A percentile compares a stretch with the other conserved stretches of the same genome.
Conservation (phyloP, 2,329 filamentous ascomycete genomes). For the Monilinia laxa region DNA sequence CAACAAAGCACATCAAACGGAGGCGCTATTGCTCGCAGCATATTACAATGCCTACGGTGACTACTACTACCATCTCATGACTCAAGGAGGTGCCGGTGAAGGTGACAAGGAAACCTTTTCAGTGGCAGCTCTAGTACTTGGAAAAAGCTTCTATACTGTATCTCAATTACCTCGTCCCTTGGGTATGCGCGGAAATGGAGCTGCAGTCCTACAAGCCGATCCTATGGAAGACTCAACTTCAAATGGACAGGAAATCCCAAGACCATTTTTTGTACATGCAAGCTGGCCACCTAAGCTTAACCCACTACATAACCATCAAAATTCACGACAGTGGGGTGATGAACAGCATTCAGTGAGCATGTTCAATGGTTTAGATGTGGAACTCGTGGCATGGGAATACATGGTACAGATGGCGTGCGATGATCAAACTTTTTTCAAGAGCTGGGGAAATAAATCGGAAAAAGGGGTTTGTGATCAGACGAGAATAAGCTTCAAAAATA, state of each 20-base stretch:
- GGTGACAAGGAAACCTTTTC: conserved; percentile 54
- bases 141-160: conserved; percentile 43
- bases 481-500: conserved; percentile 22
- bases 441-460: conserved; percentile 27
- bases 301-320: conserved; percentile 24
- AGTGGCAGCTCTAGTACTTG: conserved; percentile 45
- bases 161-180: conserved; percentile 22
- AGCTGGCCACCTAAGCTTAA: conserved; percentile 31
- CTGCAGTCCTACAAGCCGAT: conserved; percentile 28
- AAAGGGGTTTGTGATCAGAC: conserved; percentile 28
- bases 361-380: conserved; percentile 28
- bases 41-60: conserved; percentile 51
- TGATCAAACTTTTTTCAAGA: conserved; percentile 23
- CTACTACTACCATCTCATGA: conserved; percentile 27
- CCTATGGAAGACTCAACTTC: conserved; percentile 20
- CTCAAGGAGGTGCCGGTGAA: conserved; percentile 48
- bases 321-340: conserved; percentile 27
- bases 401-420: conserved; percentile 33
- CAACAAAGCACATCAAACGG: conserved; percentile 45
- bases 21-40: conserved; percentile 46
- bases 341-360: conserved; percentile 12
- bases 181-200: conserved; percentile 20
- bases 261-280: conserved; percentile 31
- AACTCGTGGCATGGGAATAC: conserved; percentile 28
- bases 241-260: background rate